phyloP scores from a whole-genome alignment of 2,329 filamentous ascomycete genomes.

The Scytalidium lignicola region DNA sequence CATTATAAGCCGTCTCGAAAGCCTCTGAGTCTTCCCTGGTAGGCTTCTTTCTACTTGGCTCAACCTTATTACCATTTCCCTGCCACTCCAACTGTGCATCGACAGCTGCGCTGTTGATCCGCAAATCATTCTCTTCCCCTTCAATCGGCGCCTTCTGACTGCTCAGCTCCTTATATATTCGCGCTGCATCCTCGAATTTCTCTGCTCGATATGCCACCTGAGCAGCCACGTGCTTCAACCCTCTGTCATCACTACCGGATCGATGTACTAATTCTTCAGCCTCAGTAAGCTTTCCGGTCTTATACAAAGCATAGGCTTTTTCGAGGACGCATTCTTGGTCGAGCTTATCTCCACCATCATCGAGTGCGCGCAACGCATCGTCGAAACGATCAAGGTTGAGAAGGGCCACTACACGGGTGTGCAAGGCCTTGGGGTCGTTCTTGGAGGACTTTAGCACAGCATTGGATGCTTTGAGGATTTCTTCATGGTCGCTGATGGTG shows the following conservation, averaged over 20 bases:
- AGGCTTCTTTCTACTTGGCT: constrained; percentile 41
- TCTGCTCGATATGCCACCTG: constrained; percentile 71
- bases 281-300: constrained; percentile 62
- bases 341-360: constrained; percentile 56
- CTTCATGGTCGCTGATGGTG: constrained; percentile 65
- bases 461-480: constrained; percentile 61
- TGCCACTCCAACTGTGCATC: constrained; percentile 70
- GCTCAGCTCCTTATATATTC: constrained; percentile 57
- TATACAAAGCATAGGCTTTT: constrained; percentile 80
- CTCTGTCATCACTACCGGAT: constrained; percentile 12
- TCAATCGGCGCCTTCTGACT: constrained; percentile 36
- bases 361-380: constrained; percentile 66
- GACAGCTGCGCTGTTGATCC: constrained; percentile 69
- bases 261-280: constrained; percentile 41
- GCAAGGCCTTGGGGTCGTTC: constrained; percentile 52
- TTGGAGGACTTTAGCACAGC: constrained; percentile 58
- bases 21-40: constrained; percentile 61
- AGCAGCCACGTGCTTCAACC: constrained; percentile 48
- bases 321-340: constrained; percentile 60
- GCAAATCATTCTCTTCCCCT: constrained; percentile 68
- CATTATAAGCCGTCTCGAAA: constrained; percentile 80
- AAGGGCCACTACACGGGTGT: constrained; percentile 68
- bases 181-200: constrained; percentile 61
- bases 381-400: constrained; percentile 79
- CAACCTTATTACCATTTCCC: constrained; percentile 34